phyloP scores from a whole-genome alignment of 306 rosid species.

The Crotalaria pallida region DNA sequence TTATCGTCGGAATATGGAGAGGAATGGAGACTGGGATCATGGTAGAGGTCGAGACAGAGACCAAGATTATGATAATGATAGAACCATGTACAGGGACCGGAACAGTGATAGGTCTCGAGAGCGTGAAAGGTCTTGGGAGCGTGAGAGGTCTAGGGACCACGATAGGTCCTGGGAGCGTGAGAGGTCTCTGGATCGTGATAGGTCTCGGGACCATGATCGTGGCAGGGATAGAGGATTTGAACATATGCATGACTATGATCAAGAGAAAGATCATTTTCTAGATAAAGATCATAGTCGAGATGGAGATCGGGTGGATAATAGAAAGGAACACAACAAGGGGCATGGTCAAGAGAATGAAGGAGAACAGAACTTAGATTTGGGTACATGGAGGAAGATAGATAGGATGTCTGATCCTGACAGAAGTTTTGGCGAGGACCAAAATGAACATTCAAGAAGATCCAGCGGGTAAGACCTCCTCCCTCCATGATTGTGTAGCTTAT shows the following conservation, averaged over 20 bases:
- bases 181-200: constrained; percentile 48
- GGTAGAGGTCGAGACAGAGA: constrained; percentile 45
- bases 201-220: constrained; percentile 47
- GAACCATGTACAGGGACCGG: constrained; percentile 45
- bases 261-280: constrained; percentile 32
- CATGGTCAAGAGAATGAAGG: constrained; percentile 37
- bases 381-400: constrained; percentile 42
- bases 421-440: constrained; percentile 39
- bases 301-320: constrained; percentile 29
- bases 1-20: constrained; percentile 38
- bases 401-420: constrained; percentile 37
- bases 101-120: constrained; percentile 47
- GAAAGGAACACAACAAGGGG: constrained; percentile 31
- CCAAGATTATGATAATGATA: constrained; percentile 48
- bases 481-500: neutral
- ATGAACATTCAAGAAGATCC: constrained; percentile 43
- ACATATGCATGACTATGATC: constrained; percentile 40
- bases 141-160: constrained; percentile 49
- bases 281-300: constrained; percentile 40
- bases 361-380: constrained; percentile 34
- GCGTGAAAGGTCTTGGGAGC: constrained; percentile 45
- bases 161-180: constrained; percentile 51
- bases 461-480: constrained; percentile 43
- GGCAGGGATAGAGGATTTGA: constrained; percentile 56
- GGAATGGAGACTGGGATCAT: constrained; percentile 58